Conservation (phyloP, 441 rosid species). For the Populus trichocarpa region DNA sequence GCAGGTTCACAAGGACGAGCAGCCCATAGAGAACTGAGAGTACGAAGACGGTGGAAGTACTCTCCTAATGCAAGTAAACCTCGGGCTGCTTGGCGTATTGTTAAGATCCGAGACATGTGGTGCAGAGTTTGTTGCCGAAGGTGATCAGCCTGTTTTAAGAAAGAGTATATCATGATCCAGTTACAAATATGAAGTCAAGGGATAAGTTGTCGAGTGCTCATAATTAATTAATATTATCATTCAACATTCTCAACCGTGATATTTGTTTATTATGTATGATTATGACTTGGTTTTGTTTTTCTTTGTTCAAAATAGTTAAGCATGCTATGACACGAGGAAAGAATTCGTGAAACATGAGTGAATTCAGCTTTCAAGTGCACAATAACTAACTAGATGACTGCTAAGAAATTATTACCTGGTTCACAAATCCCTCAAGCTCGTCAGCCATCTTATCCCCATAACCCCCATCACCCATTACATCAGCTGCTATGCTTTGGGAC, state of each 20-base stretch:
- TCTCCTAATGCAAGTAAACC: conserved; percentile 78
- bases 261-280: not conserved
- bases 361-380: not conserved
- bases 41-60: conserved; percentile 77
- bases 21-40: conserved; percentile 82
- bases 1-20: conserved; percentile 69
- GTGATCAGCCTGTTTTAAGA: conserved; percentile 73
- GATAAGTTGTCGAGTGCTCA: not conserved
- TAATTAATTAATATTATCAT: not conserved
- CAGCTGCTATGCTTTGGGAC: conserved; percentile 48
- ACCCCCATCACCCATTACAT: conserved; percentile 33
- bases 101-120: conserved; percentile 66
- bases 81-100: conserved; percentile 74
- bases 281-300: not conserved
- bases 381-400: not conserved
- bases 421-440: conserved; percentile 62
- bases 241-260: not conserved
- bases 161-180: not conserved
- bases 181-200: not conserved
- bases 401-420: conserved; percentile 47
- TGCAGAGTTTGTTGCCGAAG: conserved; percentile 71
- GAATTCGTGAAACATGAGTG: not conserved
- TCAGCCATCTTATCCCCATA: conserved; percentile 44
- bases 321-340: not conserved
- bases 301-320: not conserved